Conservation (phyloP, 345 rosid species). For the Citrus mangshanensis region DNA sequence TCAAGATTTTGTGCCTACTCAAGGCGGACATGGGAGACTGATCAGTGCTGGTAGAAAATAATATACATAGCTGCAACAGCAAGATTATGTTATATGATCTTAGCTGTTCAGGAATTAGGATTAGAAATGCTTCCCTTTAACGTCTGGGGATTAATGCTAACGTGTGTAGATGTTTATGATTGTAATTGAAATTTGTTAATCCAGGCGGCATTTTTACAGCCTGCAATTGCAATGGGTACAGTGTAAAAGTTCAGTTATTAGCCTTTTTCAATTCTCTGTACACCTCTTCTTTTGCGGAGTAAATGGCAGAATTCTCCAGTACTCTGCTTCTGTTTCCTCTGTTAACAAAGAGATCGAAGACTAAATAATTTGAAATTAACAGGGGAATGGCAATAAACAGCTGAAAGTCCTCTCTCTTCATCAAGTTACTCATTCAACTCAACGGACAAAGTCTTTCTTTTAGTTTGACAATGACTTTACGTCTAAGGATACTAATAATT, state of each 20-base stretch:
- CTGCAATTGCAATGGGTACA: not conserved
- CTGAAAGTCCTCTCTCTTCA: too few species aligned
- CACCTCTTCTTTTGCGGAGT: not conserved
- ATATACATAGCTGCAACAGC: not conserved
- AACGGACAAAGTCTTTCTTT: too few species aligned
- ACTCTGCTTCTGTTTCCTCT: not conserved
- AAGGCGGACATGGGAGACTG: constrained; percentile 61
- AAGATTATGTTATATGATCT: not conserved
- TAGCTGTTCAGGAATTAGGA: not conserved
- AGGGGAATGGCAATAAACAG: too few species aligned
- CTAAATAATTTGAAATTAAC: not conserved
- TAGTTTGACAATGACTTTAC: not conserved
- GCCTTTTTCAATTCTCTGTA: not conserved
- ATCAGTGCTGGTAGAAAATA: constrained; percentile 61
- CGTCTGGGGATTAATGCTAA: not conserved
- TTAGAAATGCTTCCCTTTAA: not conserved
- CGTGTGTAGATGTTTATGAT: not conserved
- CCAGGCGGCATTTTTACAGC: constrained; percentile 18
- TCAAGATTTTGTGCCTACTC: constrained; percentile 28
- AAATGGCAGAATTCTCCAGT: not conserved
- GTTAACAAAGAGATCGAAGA: not conserved
- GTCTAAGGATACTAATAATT: not conserved
- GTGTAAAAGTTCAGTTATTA: not conserved
- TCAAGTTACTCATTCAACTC: too few species aligned
- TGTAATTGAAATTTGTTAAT: not conserved